Conservation (phyloP, 2,329 filamentous ascomycete genomes). For the Claviceps pazoutovae region DNA sequence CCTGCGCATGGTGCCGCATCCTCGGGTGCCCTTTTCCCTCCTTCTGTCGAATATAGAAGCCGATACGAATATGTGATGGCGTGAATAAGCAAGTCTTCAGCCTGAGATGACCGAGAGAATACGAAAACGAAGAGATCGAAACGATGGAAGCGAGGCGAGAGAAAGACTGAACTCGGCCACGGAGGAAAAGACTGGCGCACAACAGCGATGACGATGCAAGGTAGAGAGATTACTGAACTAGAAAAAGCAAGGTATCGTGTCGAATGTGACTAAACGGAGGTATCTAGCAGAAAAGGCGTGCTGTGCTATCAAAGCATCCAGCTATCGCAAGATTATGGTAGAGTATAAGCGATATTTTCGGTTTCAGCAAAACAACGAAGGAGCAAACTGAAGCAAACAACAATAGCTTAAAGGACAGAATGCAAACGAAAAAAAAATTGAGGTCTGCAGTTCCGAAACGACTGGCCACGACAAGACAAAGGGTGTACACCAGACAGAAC, state of each 20-base stretch:
- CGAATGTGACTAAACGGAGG: not conserved
- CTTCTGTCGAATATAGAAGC: not conserved
- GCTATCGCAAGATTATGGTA: not conserved
- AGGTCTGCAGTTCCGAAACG: no score
- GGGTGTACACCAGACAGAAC: not conserved
- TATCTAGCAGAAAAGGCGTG: not conserved
- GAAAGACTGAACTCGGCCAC: not conserved
- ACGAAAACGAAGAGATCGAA: not conserved
- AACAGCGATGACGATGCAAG: not conserved
- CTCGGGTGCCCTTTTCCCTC: not conserved
- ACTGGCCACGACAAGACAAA: no score
- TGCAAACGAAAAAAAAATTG: no score
- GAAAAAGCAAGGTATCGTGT: not conserved
- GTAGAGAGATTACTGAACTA: not conserved
- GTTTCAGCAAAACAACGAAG: no score
- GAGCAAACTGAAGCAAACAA: no score
- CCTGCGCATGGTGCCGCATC: slow-evolving; percentile 5
- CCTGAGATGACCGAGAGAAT: not conserved
- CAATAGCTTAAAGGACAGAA: no score
- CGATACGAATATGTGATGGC: not conserved
- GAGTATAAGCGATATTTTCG: no score
- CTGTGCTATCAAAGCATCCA: not conserved
- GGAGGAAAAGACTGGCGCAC: not conserved
- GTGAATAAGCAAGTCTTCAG: not conserved
- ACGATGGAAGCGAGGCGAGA: not conserved